These are phyloP conservation scores for Cercospora sp. DNA, from an alignment of 2,329 filamentous ascomycete genomes.

Conservation along the genomic window DNA sequence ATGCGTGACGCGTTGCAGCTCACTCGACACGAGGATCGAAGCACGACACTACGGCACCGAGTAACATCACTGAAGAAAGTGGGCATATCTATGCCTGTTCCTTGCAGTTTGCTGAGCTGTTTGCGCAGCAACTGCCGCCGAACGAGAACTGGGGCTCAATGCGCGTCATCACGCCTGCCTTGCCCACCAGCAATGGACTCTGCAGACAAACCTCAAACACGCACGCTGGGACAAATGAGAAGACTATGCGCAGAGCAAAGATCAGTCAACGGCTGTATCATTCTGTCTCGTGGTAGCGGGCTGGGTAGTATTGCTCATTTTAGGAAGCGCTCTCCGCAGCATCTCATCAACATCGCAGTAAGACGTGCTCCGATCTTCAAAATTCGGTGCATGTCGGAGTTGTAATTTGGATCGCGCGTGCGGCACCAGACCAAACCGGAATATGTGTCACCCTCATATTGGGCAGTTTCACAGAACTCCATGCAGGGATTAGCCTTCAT, in stretches of 20 bases:
- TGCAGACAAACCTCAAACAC: background rate
- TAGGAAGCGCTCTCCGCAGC: background rate
- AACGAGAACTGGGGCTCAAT: background rate
- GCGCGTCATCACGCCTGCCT: background rate
- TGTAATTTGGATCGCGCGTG: background rate
- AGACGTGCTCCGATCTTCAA: conserved; percentile 7
- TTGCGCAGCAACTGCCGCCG: background rate
- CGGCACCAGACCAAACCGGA: background rate
- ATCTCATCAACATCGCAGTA: background rate
- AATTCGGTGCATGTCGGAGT: conserved; percentile 3
- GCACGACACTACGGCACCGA: background rate
- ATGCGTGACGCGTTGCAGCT: background rate
- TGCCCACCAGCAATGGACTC: background rate
- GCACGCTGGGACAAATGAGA: background rate
- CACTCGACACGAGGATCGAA: background rate
- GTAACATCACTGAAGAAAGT: background rate
- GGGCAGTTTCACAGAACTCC: conserved; percentile 1
- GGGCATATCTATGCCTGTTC: background rate
- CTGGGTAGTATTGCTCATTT: background rate
- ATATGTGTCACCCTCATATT: conserved; percentile 14
- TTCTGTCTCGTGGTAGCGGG: background rate
- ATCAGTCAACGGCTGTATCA: background rate
- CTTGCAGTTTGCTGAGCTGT: background rate
- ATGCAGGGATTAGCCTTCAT: conserved; percentile 1
- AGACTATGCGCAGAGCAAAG: background rate